Conservation (phyloP, 371 early-diverging fungal species). For the Lichtheimia ramosa region DNA sequence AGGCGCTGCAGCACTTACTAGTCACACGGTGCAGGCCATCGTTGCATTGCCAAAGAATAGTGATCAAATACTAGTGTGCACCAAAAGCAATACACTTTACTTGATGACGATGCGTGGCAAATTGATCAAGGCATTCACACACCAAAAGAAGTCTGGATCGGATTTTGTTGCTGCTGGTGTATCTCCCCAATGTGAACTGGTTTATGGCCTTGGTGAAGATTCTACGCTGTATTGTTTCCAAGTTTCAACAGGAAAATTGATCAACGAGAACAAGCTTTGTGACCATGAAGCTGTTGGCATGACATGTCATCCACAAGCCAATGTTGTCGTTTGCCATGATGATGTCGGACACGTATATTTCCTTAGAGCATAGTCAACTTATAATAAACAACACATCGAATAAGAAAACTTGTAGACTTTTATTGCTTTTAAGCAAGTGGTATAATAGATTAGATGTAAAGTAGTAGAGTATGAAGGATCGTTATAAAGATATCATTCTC, state of each 20-base stretch:
- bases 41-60: constrained; percentile 48
- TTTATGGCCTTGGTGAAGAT: constrained; percentile 73
- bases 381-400: neutral
- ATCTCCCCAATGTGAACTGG: constrained; percentile 75
- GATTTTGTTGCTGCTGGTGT: constrained; percentile 67
- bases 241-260: constrained; percentile 46
- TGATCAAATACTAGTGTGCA: constrained; percentile 71
- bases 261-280: constrained; percentile 32
- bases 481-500: no score
- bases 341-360: constrained; percentile 68
- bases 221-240: constrained; percentile 62
- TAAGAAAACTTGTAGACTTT: no score
- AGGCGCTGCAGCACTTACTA: constrained; percentile 12
- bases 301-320: constrained; percentile 74
- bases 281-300: constrained; percentile 75
- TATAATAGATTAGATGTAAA: no score
- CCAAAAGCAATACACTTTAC: constrained; percentile 63
- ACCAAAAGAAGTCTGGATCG: constrained; percentile 32
- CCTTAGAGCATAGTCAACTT: constrained; percentile 36
- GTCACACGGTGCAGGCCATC: constrained; percentile 23
- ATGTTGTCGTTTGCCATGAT: constrained; percentile 67
- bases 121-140: constrained; percentile 38
- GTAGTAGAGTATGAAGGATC: no score
- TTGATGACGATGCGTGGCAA: constrained; percentile 64
- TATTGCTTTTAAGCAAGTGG: no score